Percentiles rank a stretch among this genome's conserved stretches.
Evolutionary conservation across 2,329 filamentous ascomycete genomes (phyloP).

Genomic region (Hymenoscyphus repandus): DNA sequence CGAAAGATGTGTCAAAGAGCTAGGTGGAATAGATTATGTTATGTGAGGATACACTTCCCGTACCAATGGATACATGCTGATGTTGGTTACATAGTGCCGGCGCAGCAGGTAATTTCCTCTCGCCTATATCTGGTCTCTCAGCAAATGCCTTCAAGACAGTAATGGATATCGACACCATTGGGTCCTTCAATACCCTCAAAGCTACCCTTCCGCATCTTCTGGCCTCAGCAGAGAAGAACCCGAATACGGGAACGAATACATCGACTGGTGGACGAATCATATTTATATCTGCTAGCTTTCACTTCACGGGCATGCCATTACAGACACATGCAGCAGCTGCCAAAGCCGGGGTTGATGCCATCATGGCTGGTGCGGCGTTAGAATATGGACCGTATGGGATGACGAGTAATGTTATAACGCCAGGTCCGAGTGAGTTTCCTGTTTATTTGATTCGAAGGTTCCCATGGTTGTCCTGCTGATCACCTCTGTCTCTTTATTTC

Average conservation of each 20-base stretch:
- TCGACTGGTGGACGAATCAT: constrained; percentile 73
- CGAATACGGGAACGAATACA: constrained; percentile 54
- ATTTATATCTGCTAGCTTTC: constrained; percentile 85
- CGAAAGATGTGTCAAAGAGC: constrained; percentile 71
- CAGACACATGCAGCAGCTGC: constrained; percentile 89
- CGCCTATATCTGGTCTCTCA: constrained; percentile 74
- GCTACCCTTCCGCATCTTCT: constrained; percentile 79
- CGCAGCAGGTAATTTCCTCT: constrained; percentile 92
- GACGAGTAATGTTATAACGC: constrained; percentile 82
- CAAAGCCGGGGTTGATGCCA: constrained; percentile 84
- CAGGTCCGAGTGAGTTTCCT: constrained; percentile 48
- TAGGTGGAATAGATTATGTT: constrained; percentile 86
- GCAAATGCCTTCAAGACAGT: constrained; percentile 92
- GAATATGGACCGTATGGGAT: constrained; percentile 87
- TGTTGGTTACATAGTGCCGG: constrained; percentile 59
- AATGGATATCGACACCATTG: constrained; percentile 92
- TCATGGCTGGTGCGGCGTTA: constrained; percentile 73
- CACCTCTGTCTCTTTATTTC: no score
- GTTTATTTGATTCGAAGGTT: neutral
- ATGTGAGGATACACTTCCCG: constrained; percentile 53
- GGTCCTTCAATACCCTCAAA: constrained; percentile 92
- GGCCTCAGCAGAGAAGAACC: constrained; percentile 58
- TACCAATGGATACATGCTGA: constrained; percentile 1
- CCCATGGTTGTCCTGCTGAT: no score
- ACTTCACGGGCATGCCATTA: constrained; percentile 80